These are phyloP conservation scores for Naganishia cerealis DNA, from an alignment of 1,284 basidiomycete genomes.

Conservation along the genomic window DNA sequence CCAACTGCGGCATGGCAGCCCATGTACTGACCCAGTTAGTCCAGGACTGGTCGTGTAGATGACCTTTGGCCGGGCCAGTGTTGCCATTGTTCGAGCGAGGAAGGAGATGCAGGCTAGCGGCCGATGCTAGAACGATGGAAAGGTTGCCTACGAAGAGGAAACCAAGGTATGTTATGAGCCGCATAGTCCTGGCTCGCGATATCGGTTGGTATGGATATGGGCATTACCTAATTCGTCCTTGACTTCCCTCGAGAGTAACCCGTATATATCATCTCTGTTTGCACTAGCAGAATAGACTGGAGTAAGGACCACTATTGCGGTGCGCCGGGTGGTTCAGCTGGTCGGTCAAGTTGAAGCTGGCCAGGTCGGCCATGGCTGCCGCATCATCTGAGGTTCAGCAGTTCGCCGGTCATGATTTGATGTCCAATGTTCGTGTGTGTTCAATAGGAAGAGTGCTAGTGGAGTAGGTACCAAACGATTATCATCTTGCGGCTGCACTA, in stretches of 20 bases:
- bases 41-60: constrained; percentile 8
- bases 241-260: too few relatives aligned
- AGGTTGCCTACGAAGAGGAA: neutral
- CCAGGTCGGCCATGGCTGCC: neutral
- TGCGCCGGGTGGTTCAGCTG: neutral
- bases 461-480: neutral
- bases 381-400: neutral
- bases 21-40: constrained; percentile 26
- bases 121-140: neutral
- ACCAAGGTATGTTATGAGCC: neutral
- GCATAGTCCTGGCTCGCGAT: neutral
- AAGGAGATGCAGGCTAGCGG: neutral
- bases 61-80: constrained; percentile 12
- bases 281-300: too few relatives aligned
- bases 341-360: neutral
- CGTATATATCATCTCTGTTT: neutral
- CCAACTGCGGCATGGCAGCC: constrained; percentile 27
- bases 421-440: neutral
- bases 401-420: neutral
- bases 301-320: too few relatives aligned
- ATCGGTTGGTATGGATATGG: neutral
- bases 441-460: neutral
- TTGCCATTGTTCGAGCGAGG: constrained; percentile 3
- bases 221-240: too few relatives aligned
- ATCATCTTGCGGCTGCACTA: neutral